These are phyloP conservation scores for Aspergillus tubingensis DNA, from an alignment of 2,329 filamentous ascomycete species.

Conservation along the genomic window DNA sequence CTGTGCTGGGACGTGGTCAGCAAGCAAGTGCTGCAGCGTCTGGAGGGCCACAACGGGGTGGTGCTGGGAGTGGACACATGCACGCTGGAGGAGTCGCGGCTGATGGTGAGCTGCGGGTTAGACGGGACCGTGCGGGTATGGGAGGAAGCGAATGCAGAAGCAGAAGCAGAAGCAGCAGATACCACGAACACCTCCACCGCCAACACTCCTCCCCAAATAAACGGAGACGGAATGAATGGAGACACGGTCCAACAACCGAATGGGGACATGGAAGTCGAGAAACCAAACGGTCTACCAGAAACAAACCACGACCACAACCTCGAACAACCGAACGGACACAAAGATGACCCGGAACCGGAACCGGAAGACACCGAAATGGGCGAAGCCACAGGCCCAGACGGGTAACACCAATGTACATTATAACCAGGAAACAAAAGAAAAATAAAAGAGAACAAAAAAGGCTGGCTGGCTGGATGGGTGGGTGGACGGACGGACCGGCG, in stretches of 20 bases:
- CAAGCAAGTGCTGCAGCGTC: slow-evolving; percentile 76
- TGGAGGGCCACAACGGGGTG: slow-evolving; percentile 59
- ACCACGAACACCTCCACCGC: background rate
- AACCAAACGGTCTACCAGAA: too few species aligned
- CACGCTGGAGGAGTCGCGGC: slow-evolving; percentile 47
- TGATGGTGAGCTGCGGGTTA: slow-evolving; percentile 63
- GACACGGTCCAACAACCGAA: too few species aligned
- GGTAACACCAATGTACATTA: background rate
- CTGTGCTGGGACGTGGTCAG: slow-evolving; percentile 87
- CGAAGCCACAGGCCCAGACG: background rate
- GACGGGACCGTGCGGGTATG: slow-evolving; percentile 66
- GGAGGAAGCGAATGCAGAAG: slow-evolving; percentile 44
- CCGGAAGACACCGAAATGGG: slow-evolving; percentile 5
- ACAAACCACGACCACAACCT: background rate
- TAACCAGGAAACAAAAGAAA: background rate
- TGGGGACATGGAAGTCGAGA: too few species aligned
- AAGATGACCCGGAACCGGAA: background rate
- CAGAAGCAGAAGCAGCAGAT: background rate
- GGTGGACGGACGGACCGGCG: background rate
- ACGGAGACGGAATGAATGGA: too few species aligned
- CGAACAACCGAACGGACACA: background rate
- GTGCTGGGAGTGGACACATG: slow-evolving; percentile 64
- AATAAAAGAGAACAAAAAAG: background rate
- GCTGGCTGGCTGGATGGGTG: background rate
- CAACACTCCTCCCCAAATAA: too few species aligned